Conservation (phyloP, 2,329 filamentous ascomycete genomes). For the Grosmannia clavigera region DNA sequence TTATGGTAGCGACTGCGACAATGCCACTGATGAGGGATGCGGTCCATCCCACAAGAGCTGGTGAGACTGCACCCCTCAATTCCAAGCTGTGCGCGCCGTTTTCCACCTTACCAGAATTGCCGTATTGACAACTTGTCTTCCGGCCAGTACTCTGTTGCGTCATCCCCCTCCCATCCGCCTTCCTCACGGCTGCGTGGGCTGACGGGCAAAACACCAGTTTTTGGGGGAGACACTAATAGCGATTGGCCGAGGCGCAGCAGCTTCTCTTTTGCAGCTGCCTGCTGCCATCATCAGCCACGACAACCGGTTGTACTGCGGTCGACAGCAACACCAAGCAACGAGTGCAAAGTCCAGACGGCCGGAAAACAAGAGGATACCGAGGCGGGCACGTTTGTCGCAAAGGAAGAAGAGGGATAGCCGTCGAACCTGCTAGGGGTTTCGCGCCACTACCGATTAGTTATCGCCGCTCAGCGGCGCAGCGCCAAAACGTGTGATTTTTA, state of each 20-base stretch:
- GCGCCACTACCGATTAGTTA: neutral
- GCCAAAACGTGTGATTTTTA: neutral
- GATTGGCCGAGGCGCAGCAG: neutral
- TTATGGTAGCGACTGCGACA: neutral
- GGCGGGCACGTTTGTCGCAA: neutral
- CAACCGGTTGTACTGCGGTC: neutral
- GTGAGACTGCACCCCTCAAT: neutral
- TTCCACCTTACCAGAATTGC: neutral
- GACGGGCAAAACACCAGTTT: neutral
- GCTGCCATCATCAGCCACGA: neutral
- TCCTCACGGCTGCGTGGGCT: neutral
- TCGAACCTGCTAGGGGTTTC: constrained; percentile 3
- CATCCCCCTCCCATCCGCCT: neutral
- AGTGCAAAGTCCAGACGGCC: neutral
- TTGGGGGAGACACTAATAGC: neutral
- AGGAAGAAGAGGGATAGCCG: neutral
- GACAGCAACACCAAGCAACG: neutral
- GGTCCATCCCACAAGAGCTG: neutral
- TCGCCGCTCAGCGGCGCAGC: neutral
- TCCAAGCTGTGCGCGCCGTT: neutral
- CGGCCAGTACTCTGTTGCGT: neutral
- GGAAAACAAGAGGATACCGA: neutral
- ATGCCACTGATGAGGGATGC: neutral
- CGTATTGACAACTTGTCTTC: neutral
- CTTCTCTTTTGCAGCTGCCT: neutral